Evolutionary conservation across 371 early-diverging fungal genomes (phyloP).

Genomic region (Chytridium lagenaria): DNA sequence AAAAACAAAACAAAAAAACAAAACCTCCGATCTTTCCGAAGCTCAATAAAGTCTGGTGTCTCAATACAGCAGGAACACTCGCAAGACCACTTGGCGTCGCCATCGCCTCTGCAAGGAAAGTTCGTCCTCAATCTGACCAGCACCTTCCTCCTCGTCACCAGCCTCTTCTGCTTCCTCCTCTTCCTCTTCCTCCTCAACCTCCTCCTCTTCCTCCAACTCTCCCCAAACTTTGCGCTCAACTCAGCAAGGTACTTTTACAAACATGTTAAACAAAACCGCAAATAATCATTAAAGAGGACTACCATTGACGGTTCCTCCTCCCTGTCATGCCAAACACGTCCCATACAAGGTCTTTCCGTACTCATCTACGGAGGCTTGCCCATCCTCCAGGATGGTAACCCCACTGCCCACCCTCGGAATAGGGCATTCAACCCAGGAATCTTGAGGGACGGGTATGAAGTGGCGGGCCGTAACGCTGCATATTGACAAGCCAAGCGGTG

Average conservation of each 20-base stretch:
- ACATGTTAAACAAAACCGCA: neutral
- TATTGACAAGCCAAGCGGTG: constrained; percentile 98
- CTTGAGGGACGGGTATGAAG: constrained; percentile 92
- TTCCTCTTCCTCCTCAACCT: constrained; percentile 7
- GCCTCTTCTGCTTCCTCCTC: constrained; percentile 28
- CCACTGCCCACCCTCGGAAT: constrained; percentile 98
- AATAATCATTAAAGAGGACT: constrained; percentile 5
- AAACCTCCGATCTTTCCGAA: constrained; percentile 76
- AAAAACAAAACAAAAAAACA: neutral
- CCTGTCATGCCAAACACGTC: constrained; percentile 85
- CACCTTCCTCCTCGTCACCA: constrained; percentile 18
- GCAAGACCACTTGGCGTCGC: constrained; percentile 89
- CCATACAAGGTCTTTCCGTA: constrained; percentile 94
- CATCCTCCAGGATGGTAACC: constrained; percentile 98
- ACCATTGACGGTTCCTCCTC: constrained; percentile 52
- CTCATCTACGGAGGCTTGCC: constrained; percentile 98
- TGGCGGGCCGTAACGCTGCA: constrained; percentile 98
- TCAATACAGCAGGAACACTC: constrained; percentile 85
- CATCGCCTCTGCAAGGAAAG: constrained; percentile 58
- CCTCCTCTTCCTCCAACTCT: constrained; percentile 18
- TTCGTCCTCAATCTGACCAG: neutral
- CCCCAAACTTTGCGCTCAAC: neutral
- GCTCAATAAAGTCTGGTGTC: constrained; percentile 90
- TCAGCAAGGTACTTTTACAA: neutral
- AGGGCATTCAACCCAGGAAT: constrained; percentile 98